Base-by-base conservation (phyloP, 163 green algal genomes). In the Scenedesmus sp. region DNA sequence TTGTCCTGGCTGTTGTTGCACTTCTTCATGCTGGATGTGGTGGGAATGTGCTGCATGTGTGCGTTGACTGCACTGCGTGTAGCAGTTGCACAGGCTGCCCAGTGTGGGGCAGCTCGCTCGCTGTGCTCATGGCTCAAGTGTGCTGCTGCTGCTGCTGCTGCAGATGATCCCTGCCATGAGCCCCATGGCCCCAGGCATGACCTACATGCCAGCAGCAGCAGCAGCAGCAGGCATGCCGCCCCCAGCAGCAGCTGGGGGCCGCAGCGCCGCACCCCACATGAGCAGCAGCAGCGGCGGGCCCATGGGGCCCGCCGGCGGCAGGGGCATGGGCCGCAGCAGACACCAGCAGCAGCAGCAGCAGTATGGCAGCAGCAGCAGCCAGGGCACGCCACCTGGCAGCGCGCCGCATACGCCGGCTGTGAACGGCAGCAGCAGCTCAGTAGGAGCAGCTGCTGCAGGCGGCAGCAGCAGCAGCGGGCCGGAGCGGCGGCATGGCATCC, bases 81-180 rank as follows among this genome's bases (percentile, higher is more conserved):
- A 20, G 55, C 5, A 26, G 12, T 55, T 64, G 55, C 60, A 60
- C 55, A 88, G 83, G 20, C 13, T 79, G 59, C 34, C 34, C 34
- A 46, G 34, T 46, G 34, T 46, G 34, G 34, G 34, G 34, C 34
- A 46, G 34, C 34, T 46, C 34, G 34, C 0, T 46, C 34, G 34
- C 34, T 46, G 34, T 46, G 34, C 34, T 46, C 34, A 46, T 46
- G 34, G 34, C 81, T 66, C 26, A 46, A 83, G n/a, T 56, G 13
- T 83, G 81, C 34, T 86, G 81, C 81, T 62, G 76, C 6, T 7
- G 4, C 18, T 90, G 77, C 77, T 88, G 56, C 59, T 84, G 60
- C 79, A 87, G 88, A 88, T 92, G 77, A 70, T 92, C 18, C 77
- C 88, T 73, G 79, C 88, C 20, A 92, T 92, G 88, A 66, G 77